Conservation (phyloP, 108 stramenopile genomes). For the Cyclotella kingstonii region DNA sequence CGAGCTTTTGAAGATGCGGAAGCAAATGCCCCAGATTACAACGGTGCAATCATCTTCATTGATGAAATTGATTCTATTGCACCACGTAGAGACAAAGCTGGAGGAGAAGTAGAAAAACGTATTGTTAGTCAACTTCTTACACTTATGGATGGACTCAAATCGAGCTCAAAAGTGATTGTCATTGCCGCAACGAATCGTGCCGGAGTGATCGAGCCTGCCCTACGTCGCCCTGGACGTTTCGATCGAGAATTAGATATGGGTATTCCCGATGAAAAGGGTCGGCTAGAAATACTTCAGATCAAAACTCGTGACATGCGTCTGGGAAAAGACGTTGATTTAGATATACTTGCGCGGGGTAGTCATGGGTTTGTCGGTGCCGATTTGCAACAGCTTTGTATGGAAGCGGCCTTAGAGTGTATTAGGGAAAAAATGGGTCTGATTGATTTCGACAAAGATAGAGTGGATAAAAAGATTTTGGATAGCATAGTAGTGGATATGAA, state of each 20-base stretch:
- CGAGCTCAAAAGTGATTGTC: slow-evolving; percentile 93
- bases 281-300: slow-evolving; percentile 94
- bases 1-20: slow-evolving; percentile 94
- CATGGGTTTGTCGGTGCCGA: slow-evolving; percentile 99
- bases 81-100: slow-evolving; percentile 96
- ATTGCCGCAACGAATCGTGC: slow-evolving; percentile 98
- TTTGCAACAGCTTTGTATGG: slow-evolving; percentile 93
- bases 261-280: slow-evolving; percentile 98
- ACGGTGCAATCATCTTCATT: slow-evolving; percentile 97
- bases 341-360: slow-evolving; percentile 91
- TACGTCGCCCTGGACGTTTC: slow-evolving; percentile 96
- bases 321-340: slow-evolving; percentile 77
- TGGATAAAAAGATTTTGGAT: slow-evolving; percentile 76
- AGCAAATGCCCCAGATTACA: slow-evolving; percentile 78
- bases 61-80: slow-evolving; percentile 99
- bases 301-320: slow-evolving; percentile 95
- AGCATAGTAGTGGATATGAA: slow-evolving; percentile 81
- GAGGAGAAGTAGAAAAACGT: slow-evolving; percentile 92
- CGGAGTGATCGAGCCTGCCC: slow-evolving; percentile 93
- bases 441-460: slow-evolving; percentile 84
- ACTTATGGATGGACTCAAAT: slow-evolving; percentile 96
- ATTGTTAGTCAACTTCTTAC: slow-evolving; percentile 97
- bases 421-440: slow-evolving; percentile 82
- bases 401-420: slow-evolving; percentile 95
- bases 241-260: slow-evolving; percentile 97